phyloP scores from a whole-genome alignment of 2,329 filamentous ascomycete species.

The Scedosporium aurantiacum region DNA sequence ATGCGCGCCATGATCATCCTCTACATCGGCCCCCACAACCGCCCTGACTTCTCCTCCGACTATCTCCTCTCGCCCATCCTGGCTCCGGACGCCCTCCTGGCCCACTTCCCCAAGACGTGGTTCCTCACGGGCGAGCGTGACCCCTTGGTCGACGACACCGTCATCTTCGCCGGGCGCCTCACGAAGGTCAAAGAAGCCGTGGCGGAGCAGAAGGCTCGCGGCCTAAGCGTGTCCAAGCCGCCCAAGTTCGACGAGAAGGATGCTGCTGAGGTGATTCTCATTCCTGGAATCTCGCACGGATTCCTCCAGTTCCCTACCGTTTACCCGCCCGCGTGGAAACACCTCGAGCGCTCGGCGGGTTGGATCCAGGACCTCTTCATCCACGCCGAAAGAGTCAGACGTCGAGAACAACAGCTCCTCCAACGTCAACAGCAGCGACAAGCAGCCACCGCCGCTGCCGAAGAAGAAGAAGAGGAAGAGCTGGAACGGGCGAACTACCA shows the following conservation, averaged over 20 bases:
- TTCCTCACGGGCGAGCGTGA: slow-evolving; percentile 93
- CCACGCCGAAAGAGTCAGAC: slow-evolving; percentile 31
- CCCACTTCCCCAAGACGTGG: slow-evolving; percentile 86
- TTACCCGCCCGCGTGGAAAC: slow-evolving; percentile 83
- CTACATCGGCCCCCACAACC: slow-evolving; percentile 87
- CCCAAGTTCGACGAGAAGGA: slow-evolving; percentile 29
- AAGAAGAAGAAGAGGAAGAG: not conserved
- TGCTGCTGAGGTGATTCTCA: slow-evolving; percentile 62
- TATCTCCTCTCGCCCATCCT: slow-evolving; percentile 84
- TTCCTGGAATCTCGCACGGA: slow-evolving; percentile 85
- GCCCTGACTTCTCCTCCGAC: slow-evolving; percentile 85
- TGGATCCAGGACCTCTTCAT: slow-evolving; percentile 77
- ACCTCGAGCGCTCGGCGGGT: slow-evolving; percentile 63
- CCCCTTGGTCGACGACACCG: slow-evolving; percentile 90
- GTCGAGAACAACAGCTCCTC: slow-evolving; percentile 16
- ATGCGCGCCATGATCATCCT: slow-evolving; percentile 99
- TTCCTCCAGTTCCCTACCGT: slow-evolving; percentile 85
- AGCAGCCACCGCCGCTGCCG: slow-evolving; percentile 1
- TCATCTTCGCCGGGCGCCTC: slow-evolving; percentile 87
- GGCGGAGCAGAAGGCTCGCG: slow-evolving; percentile 8
- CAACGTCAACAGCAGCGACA: not conserved
- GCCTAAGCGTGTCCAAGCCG: slow-evolving; percentile 7
- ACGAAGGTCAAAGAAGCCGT: slow-evolving; percentile 61
- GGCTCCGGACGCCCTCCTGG: slow-evolving; percentile 72
- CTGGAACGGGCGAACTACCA: slow-evolving; percentile 14